A percentile compares a stretch with the other conserved stretches of the same genome.
These are phyloP conservation scores for Microbotryum violaceum DNA, from an alignment of 1,284 basidiomycete genomes.

Conservation along the genomic window DNA sequence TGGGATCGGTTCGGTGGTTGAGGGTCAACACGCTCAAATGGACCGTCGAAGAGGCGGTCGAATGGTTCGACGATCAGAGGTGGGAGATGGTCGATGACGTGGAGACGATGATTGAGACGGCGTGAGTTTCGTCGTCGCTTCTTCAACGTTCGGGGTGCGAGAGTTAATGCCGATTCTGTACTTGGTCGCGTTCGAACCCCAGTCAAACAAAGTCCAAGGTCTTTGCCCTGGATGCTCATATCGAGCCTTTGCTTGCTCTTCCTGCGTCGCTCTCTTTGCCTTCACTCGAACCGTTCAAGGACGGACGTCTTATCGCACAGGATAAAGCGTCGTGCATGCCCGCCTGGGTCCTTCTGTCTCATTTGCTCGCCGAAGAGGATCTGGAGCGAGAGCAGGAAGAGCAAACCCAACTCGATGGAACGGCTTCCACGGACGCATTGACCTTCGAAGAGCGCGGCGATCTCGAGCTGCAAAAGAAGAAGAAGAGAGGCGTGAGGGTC, in stretches of 20 bases:
- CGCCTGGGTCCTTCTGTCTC: conserved; percentile 59
- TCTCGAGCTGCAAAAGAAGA: conserved; percentile 6
- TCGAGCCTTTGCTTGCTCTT: conserved; percentile 55
- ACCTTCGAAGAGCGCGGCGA: conserved; percentile 37
- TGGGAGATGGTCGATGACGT: conserved; percentile 25
- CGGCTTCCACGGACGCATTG: conserved; percentile 22
- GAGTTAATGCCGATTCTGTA: conserved; percentile 1
- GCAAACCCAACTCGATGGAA: conserved; percentile 7
- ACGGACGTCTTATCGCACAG: conserved; percentile 82
- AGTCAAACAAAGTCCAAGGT: conserved; percentile 46
- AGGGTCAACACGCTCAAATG: conserved; percentile 71
- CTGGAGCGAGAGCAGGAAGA: not conserved
- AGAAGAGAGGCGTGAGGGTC: conserved; percentile 43
- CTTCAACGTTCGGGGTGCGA: too few species aligned
- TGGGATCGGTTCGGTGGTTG: conserved; percentile 43
- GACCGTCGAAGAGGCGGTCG: conserved; percentile 54
- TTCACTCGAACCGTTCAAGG: conserved; percentile 49
- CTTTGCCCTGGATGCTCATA: conserved; percentile 66
- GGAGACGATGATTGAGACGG: conserved; percentile 19
- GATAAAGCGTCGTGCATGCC: conserved; percentile 98
- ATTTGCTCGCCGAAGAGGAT: conserved; percentile 45
- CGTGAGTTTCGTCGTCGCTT: conserved; percentile 16
- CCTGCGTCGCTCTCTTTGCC: conserved; percentile 34
- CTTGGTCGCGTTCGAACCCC: conserved; percentile 26
- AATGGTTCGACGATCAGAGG: conserved; percentile 37